phyloP scores from a whole-genome alignment of 208 protist species.

The Trypanosoma lewisi region DNA sequence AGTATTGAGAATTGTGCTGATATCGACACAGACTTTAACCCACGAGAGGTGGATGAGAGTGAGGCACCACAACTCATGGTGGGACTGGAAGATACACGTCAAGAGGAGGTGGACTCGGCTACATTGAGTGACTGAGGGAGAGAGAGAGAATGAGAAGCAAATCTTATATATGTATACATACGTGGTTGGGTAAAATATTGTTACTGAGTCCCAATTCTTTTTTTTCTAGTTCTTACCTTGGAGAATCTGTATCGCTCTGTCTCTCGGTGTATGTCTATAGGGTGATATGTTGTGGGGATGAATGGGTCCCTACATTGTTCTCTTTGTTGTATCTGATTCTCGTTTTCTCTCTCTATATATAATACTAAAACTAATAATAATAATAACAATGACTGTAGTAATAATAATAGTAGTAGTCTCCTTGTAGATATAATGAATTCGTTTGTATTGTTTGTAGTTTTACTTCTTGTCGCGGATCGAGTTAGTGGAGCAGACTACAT shows the following conservation, averaged over 20 bases:
- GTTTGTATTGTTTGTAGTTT: background rate
- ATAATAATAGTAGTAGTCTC: no score
- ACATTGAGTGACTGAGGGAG: conserved; percentile 26
- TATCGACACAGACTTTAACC: conserved; percentile 94
- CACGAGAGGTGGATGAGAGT: conserved; percentile 68
- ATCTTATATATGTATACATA: conserved; percentile 21
- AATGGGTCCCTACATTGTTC: no score
- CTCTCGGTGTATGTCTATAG: no score
- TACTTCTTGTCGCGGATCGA: background rate
- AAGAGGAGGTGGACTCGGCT: conserved; percentile 39
- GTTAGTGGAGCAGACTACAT: conserved; percentile 6
- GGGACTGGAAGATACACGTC: conserved; percentile 45
- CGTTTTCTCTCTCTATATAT: no score
- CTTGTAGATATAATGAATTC: no score
- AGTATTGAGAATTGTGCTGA: conserved; percentile 94
- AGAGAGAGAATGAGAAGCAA: background rate
- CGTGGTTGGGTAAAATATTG: background rate
- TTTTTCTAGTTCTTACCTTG: no score
- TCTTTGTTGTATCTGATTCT: no score
- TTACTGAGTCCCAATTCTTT: no score
- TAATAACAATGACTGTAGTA: no score
- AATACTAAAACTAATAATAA: no score
- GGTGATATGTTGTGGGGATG: no score
- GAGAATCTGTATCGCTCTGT: no score
- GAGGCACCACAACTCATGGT: conserved; percentile 76